Evolutionary conservation across 2,329 filamentous ascomycete genomes (phyloP).

Genomic region (Hirsutella rhossiliensis): DNA sequence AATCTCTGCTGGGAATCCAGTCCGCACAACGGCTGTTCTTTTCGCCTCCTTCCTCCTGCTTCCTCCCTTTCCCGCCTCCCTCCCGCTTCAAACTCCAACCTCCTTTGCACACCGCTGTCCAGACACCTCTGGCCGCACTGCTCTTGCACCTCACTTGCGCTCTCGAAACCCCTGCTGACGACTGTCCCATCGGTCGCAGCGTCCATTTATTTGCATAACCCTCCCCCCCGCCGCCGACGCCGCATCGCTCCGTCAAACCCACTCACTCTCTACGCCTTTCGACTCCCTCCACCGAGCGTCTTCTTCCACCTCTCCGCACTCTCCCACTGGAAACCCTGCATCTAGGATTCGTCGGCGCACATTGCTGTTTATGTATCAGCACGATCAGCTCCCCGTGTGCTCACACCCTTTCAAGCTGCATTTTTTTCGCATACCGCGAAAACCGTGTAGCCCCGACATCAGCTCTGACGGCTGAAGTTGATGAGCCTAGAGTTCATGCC

Average conservation of each 20-base stretch:
- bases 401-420: conserved; percentile 95
- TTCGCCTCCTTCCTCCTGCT: conserved; percentile 4
- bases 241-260: neutral
- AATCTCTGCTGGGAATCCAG: conserved; percentile 8
- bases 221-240: neutral
- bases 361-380: conserved; percentile 94
- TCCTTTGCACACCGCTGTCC: conserved; percentile 2
- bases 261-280: neutral
- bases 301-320: neutral
- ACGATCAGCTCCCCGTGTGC: conserved; percentile 81
- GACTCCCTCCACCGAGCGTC: neutral
- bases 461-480: conserved; percentile 80
- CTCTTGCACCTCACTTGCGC: neutral
- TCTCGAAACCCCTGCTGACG: conserved; percentile 4
- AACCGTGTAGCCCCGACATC: conserved; percentile 81
- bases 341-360: conserved; percentile 19
- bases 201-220: neutral
- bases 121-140: neutral
- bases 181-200: conserved; percentile 9
- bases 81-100: conserved; percentile 5
- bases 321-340: conserved; percentile 10
- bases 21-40: conserved; percentile 2
- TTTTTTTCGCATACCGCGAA: conserved; percentile 91
- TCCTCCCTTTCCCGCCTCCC: conserved; percentile 9
- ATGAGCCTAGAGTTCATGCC: conserved; percentile 42